These are phyloP conservation scores for Nakazawaea holstii DNA, from an alignment of 805 yeast genomes.

Conservation along the genomic window DNA sequence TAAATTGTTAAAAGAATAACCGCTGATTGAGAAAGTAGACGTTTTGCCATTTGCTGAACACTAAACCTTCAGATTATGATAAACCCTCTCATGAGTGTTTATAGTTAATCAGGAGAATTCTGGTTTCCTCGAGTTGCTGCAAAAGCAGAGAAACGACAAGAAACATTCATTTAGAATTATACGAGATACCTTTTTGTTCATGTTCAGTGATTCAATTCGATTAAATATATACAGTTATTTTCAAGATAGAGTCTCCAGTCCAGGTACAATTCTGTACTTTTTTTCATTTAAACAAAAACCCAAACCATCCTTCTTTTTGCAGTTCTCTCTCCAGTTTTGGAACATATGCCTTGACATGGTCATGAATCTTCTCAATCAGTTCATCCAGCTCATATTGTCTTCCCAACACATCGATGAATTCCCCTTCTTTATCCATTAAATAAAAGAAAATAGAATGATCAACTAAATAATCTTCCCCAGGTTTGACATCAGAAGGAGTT, in stretches of 20 bases:
- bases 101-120: too few relatives aligned
- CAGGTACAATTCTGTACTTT: background rate
- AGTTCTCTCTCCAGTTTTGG: slow-evolving; percentile 68
- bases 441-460: slow-evolving; percentile 97
- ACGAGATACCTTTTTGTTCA: too few relatives aligned
- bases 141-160: too few relatives aligned
- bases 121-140: too few relatives aligned
- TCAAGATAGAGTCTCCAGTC: background rate
- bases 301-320: slow-evolving; percentile 55
- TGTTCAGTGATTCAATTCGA: too few relatives aligned
- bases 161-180: too few relatives aligned
- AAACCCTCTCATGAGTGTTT: too few relatives aligned
- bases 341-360: slow-evolving; percentile 68
- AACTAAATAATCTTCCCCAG: slow-evolving; percentile 94
- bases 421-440: slow-evolving; percentile 97
- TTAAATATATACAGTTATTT: too few relatives aligned
- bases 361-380: slow-evolving; percentile 71
- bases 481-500: slow-evolving; percentile 91
- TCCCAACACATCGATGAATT: slow-evolving; percentile 91
- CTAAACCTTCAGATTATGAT: too few relatives aligned
- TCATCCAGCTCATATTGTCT: slow-evolving; percentile 78
- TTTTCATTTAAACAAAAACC: slow-evolving; percentile 45
- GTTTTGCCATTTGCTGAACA: too few relatives aligned
- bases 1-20: too few relatives aligned
- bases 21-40: too few relatives aligned